Percentiles rank a stretch among this genome's conserved stretches.
phyloP scores from a whole-genome alignment of 805 yeast species.

The Metschnikowia amazonensis region DNA sequence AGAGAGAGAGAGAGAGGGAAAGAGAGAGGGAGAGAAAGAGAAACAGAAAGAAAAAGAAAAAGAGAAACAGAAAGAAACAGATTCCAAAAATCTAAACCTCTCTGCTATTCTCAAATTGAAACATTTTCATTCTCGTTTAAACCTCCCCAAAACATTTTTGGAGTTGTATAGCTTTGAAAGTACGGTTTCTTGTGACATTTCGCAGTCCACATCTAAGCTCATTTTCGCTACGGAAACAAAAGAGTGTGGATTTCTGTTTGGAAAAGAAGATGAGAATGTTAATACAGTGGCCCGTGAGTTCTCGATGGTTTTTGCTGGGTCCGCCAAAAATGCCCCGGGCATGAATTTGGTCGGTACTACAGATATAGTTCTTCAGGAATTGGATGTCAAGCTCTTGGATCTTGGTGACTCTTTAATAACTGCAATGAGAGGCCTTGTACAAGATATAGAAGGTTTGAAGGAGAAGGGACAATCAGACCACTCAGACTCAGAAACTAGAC shows the following conservation, averaged over 20 bases:
- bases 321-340: background rate
- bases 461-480: too few relatives aligned
- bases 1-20: background rate
- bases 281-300: background rate
- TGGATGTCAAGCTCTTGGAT: slow-evolving; percentile 10
- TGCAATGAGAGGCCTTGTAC: background rate
- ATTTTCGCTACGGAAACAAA: background rate
- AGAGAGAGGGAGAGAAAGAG: background rate
- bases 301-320: background rate
- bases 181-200: background rate
- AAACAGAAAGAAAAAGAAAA: too few relatives aligned
- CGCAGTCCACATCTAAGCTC: background rate
- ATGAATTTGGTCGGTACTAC: background rate
- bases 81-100: background rate
- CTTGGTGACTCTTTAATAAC: slow-evolving; percentile 1
- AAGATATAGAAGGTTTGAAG: slow-evolving; percentile 1
- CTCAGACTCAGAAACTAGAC: too few relatives aligned
- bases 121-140: slow-evolving; percentile 6
- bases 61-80: too few relatives aligned
- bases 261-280: background rate
- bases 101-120: slow-evolving; percentile 8
- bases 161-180: slow-evolving; percentile 8
- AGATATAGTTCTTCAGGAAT: slow-evolving; percentile 2
- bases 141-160: slow-evolving; percentile 6
- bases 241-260: background rate